Evolutionary conservation across 352 stramenopile genomes (phyloP).

Genomic region (Globisporangium perplexum): DNA sequence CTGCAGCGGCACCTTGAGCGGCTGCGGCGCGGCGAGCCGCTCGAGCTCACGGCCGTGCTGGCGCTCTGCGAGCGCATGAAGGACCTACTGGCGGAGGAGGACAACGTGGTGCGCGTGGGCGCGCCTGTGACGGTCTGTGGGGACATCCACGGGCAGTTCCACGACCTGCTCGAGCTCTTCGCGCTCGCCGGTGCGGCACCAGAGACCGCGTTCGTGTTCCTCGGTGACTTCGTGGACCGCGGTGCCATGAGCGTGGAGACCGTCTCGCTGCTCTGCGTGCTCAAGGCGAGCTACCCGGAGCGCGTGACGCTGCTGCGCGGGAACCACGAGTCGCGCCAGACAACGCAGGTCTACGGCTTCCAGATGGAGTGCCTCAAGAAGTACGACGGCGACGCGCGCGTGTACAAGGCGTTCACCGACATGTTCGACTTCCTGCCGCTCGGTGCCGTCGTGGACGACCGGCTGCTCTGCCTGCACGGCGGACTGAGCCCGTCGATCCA

Average conservation of each 20-base stretch:
- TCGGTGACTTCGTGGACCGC: slow-evolving; percentile 98
- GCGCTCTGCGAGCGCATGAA: slow-evolving; percentile 65
- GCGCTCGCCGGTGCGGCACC: slow-evolving; percentile 87
- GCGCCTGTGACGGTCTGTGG: slow-evolving; percentile 85
- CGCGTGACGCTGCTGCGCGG: slow-evolving; percentile 91
- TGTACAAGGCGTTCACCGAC: slow-evolving; percentile 79
- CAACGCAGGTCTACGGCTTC: slow-evolving; percentile 78
- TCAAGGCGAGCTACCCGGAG: slow-evolving; percentile 86
- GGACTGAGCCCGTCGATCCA: slow-evolving; percentile 64
- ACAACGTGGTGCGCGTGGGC: slow-evolving; percentile 75
- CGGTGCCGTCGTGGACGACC: slow-evolving; percentile 74
- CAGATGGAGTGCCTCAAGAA: slow-evolving; percentile 85
- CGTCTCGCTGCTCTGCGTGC: slow-evolving; percentile 88
- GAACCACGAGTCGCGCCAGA: slow-evolving; percentile 93
- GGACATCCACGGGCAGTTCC: slow-evolving; percentile 97
- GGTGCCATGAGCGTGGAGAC: slow-evolving; percentile 95
- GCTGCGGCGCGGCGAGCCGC: slow-evolving; percentile 44
- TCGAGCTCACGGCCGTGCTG: slow-evolving; percentile 48
- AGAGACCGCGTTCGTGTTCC: slow-evolving; percentile 89
- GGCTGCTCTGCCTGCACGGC: slow-evolving; percentile 62
- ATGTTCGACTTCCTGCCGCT: slow-evolving; percentile 75
- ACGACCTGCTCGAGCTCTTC: slow-evolving; percentile 94
- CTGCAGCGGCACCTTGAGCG: slow-evolving; percentile 44
- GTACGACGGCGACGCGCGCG: slow-evolving; percentile 64
- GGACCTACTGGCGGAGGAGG: slow-evolving; percentile 66